Percentiles rank a stretch among this genome's conserved stretches.
Conservation (phyloP, 2,329 filamentous ascomycete genomes). For the Xylaria sp. region DNA sequence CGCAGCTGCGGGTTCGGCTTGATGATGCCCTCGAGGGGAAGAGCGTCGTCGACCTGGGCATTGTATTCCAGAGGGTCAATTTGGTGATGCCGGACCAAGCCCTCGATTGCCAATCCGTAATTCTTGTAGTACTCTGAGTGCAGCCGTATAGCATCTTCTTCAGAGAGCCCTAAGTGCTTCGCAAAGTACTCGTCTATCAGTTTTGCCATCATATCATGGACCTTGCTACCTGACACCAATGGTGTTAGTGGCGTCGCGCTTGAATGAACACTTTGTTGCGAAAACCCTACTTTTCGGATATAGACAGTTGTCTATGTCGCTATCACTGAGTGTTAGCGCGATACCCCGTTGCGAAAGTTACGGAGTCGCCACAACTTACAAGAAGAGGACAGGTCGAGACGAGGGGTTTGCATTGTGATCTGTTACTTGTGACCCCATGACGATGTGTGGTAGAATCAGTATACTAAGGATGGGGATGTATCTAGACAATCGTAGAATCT, state of each 20-base stretch:
- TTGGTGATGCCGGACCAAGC: constrained; percentile 90
- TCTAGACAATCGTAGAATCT: neutral
- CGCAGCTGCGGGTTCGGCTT: constrained; percentile 80
- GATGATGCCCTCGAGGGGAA: constrained; percentile 87
- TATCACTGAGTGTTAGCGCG: constrained; percentile 64
- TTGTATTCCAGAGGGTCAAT: constrained; percentile 98
- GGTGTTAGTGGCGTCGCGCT: constrained; percentile 35
- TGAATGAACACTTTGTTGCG: neutral
- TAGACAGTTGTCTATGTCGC: constrained; percentile 98
- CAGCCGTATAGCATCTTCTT: constrained; percentile 83
- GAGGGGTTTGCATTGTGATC: constrained; percentile 41
- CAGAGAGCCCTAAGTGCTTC: constrained; percentile 77
- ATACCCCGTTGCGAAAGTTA: neutral
- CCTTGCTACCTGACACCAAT: constrained; percentile 69
- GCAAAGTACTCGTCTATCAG: constrained; percentile 76
- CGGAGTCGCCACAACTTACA: constrained; percentile 50
- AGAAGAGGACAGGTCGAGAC: constrained; percentile 56
- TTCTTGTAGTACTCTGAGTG: constrained; percentile 94
- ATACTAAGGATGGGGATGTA: neutral
- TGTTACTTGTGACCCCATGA: constrained; percentile 47
- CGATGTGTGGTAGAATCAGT: constrained; percentile 3
- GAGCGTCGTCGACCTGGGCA: constrained; percentile 89
- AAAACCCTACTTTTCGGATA: constrained; percentile 80
- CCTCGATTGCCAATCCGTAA: constrained; percentile 97
- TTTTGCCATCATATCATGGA: constrained; percentile 88